A percentile compares a stretch with the other conserved stretches of the same genome.
Conservation (phyloP, 192 early-diverging fungal genomes). For the Polychytrium aggregatum region DNA sequence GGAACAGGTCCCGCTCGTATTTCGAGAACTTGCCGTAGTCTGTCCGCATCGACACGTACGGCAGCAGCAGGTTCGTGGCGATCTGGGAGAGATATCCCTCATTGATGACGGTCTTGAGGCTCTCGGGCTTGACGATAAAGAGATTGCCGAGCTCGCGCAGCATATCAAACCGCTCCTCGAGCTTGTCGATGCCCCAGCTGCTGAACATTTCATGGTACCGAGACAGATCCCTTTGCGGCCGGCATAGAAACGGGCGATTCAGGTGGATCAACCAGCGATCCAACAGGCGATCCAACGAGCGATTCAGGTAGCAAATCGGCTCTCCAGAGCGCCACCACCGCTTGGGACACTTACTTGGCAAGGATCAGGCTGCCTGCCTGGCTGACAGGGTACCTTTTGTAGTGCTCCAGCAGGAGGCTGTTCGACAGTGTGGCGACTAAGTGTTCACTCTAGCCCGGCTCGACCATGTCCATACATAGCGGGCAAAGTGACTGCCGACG, state of each 20-base stretch:
- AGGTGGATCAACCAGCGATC: not conserved
- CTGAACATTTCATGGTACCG: slow-evolving; percentile 83
- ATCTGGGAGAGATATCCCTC: slow-evolving; percentile 73
- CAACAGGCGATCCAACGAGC: not conserved
- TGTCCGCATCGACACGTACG: slow-evolving; percentile 79
- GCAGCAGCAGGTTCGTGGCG: slow-evolving; percentile 66
- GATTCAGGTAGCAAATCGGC: not conserved
- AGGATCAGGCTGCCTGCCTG: slow-evolving; percentile 80
- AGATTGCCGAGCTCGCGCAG: slow-evolving; percentile 87
- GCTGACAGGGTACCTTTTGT: slow-evolving; percentile 78
- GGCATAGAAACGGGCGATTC: no score
- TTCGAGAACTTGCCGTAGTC: slow-evolving; percentile 50
- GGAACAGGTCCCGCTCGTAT: slow-evolving; percentile 18
- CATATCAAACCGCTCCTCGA: slow-evolving; percentile 81
- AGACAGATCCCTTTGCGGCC: slow-evolving; percentile 65
- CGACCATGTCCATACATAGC: not conserved
- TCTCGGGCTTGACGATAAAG: slow-evolving; percentile 84
- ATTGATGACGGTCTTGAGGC: slow-evolving; percentile 73
- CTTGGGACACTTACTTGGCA: slow-evolving; percentile 48
- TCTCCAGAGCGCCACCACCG: not conserved
- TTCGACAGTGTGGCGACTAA: not conserved
- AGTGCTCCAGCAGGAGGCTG: slow-evolving; percentile 83
- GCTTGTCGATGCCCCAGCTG: slow-evolving; percentile 55
- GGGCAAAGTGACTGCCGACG: not conserved
- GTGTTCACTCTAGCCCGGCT: not conserved